phyloP scores from a whole-genome alignment of 2,329 filamentous ascomycete species.

The Ascochyta viciae-villosae region DNA sequence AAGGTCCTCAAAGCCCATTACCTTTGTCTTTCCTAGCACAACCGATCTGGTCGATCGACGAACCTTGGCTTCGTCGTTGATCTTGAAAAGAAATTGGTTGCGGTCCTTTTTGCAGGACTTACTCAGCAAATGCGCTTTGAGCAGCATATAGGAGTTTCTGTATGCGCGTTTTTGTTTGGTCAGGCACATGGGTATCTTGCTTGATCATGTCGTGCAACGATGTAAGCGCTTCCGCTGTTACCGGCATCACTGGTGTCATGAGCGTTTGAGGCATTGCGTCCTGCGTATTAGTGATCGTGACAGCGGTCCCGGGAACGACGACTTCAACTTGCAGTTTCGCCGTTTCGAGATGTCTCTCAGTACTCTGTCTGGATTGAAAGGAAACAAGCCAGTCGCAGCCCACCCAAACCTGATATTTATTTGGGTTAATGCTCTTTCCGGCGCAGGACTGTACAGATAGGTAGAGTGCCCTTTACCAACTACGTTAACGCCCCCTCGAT shows the following conservation, averaged over 20 bases:
- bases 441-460: conserved; percentile 31
- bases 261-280: conserved; percentile 28
- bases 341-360: conserved; percentile 35
- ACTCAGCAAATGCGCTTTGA: not conserved
- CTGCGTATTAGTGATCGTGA: too few species aligned
- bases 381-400: conserved; percentile 33
- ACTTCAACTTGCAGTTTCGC: conserved; percentile 24
- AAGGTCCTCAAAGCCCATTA: conserved; percentile 36
- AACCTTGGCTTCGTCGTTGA: conserved; percentile 28
- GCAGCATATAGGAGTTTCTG: not conserved
- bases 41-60: conserved; percentile 29
- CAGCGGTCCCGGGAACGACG: conserved; percentile 9
- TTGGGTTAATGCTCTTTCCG: conserved; percentile 28
- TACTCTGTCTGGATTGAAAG: conserved; percentile 43
- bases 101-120: not conserved
- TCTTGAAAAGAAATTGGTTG: not conserved
- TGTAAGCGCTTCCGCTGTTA: conserved; percentile 23
- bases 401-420: conserved; percentile 41
- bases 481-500: conserved; percentile 18
- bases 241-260: conserved; percentile 28
- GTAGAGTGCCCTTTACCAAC: conserved; percentile 28
- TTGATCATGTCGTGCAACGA: conserved; percentile 25
- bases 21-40: conserved; percentile 31
- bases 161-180: not conserved
- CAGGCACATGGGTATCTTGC: not conserved